Evolutionary conservation across 164 flowering plant genomes (phyloP).

Genomic region (Stephania cephalantha): DNA sequence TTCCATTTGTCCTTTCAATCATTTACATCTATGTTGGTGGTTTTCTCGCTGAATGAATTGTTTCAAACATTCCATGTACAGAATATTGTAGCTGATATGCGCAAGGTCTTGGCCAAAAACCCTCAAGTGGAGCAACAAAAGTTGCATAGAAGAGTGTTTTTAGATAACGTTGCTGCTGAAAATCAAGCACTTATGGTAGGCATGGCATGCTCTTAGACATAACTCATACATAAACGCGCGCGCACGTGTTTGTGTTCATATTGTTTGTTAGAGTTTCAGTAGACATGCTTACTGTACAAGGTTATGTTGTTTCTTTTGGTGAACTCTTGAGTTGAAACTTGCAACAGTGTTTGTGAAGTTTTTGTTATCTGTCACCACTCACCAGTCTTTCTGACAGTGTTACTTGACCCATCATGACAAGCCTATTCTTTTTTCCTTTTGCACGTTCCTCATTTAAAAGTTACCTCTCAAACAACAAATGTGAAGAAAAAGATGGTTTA

Average conservation of each 20-base stretch:
- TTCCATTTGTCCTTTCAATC: not conserved
- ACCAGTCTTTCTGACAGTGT: not conserved
- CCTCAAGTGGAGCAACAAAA: slow-evolving; percentile 94
- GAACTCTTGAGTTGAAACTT: not conserved
- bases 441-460: not conserved
- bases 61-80: slow-evolving; percentile 23
- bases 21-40: not conserved
- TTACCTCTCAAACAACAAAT: not conserved
- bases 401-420: not conserved
- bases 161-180: slow-evolving; percentile 67
- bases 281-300: not conserved
- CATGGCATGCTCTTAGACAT: not conserved
- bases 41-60: not conserved
- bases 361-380: not conserved
- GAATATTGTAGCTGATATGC: slow-evolving; percentile 96
- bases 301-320: not conserved
- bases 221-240: not conserved
- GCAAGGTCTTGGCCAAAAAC: slow-evolving; percentile 90
- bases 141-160: slow-evolving; percentile 88
- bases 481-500: not conserved
- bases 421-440: not conserved
- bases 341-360: not conserved
- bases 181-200: slow-evolving; percentile 87
- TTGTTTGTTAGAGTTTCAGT: not conserved
- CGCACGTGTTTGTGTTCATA: not conserved